These are phyloP conservation scores for Peziza echinospora DNA, from an alignment of 495 filamentous ascomycete genomes.

Conservation along the genomic window DNA sequence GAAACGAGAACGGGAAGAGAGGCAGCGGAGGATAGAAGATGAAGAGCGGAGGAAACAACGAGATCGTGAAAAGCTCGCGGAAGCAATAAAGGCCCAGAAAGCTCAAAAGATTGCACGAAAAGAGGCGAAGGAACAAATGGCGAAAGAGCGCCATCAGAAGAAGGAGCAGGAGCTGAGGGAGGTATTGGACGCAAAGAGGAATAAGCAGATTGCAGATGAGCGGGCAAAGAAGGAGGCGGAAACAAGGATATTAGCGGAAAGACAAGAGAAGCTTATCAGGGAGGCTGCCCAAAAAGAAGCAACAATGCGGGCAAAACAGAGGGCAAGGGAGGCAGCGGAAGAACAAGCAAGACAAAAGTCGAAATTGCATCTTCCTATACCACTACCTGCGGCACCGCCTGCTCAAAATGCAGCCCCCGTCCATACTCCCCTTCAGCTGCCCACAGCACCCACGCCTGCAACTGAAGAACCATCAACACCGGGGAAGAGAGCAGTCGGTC, in stretches of 20 bases:
- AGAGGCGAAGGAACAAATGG: slow-evolving; percentile 1
- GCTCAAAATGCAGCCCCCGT: neutral
- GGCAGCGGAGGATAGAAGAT: neutral
- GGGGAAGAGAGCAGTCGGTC: neutral
- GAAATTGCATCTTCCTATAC: neutral
- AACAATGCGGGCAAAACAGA: neutral
- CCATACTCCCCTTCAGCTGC: neutral
- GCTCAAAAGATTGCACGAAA: slow-evolving; percentile 4
- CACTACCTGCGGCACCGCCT: neutral
- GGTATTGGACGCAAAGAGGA: slow-evolving; percentile 4
- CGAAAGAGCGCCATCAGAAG: slow-evolving; percentile 2
- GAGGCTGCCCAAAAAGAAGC: slow-evolving; percentile 8
- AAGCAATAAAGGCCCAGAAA: slow-evolving; percentile 9
- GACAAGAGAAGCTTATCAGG: neutral
- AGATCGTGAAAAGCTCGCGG: slow-evolving; percentile 1
- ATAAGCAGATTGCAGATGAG: slow-evolving; percentile 1
- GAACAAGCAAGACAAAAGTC: neutral
- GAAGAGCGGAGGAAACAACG: neutral
- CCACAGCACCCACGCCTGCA: neutral
- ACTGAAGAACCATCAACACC: neutral
- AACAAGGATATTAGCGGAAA: slow-evolving; percentile 2
- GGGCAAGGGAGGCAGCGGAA: neutral
- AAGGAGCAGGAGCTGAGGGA: slow-evolving; percentile 7
- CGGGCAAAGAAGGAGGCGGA: slow-evolving; percentile 8
- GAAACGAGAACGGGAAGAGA: slow-evolving; percentile 7